phyloP scores from a whole-genome alignment of 495 filamentous ascomycete genomes.

The Penicillium cinerascens region DNA sequence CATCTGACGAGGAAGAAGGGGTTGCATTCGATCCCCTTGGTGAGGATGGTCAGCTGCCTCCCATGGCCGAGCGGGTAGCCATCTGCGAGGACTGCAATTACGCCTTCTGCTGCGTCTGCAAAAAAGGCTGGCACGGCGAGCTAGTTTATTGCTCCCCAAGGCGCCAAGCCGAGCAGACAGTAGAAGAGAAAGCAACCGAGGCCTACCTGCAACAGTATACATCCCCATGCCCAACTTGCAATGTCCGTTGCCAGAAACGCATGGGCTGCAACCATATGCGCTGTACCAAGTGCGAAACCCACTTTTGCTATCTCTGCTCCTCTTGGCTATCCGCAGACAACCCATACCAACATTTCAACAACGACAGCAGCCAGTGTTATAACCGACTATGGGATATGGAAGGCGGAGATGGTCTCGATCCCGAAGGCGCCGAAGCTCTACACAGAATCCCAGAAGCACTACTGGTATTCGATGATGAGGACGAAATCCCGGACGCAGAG shows the following conservation, averaged over 20 bases:
- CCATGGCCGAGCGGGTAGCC: slow-evolving; percentile 60
- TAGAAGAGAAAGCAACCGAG: slow-evolving; percentile 78
- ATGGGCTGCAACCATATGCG: slow-evolving; percentile 98
- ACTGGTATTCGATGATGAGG: slow-evolving; percentile 38
- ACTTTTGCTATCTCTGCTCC: slow-evolving; percentile 95
- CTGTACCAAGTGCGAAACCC: slow-evolving; percentile 82
- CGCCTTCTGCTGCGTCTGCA: slow-evolving; percentile 79
- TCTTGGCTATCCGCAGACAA: slow-evolving; percentile 76
- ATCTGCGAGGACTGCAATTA: slow-evolving; percentile 89
- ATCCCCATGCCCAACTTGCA: slow-evolving; percentile 86
- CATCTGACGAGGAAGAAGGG: slow-evolving; percentile 42
- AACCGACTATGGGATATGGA: slow-evolving; percentile 89
- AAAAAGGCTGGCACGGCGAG: slow-evolving; percentile 86
- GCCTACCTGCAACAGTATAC: slow-evolving; percentile 79
- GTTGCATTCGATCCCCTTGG: slow-evolving; percentile 32
- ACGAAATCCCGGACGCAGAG: slow-evolving; percentile 7
- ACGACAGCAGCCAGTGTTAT: slow-evolving; percentile 61
- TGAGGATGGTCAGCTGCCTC: slow-evolving; percentile 37
- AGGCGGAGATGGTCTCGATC: slow-evolving; percentile 65
- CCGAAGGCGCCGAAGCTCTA: slow-evolving; percentile 41
- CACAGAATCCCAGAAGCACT: slow-evolving; percentile 40
- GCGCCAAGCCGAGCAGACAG: slow-evolving; percentile 61
- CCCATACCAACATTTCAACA: slow-evolving; percentile 88
- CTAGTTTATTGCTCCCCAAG: slow-evolving; percentile 61
- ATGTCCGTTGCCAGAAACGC: slow-evolving; percentile 79